Percentiles rank a stretch among this genome's conserved stretches.
Evolutionary conservation across 345 rosid species (phyloP).

Genomic region (Eucalyptus albens): DNA sequence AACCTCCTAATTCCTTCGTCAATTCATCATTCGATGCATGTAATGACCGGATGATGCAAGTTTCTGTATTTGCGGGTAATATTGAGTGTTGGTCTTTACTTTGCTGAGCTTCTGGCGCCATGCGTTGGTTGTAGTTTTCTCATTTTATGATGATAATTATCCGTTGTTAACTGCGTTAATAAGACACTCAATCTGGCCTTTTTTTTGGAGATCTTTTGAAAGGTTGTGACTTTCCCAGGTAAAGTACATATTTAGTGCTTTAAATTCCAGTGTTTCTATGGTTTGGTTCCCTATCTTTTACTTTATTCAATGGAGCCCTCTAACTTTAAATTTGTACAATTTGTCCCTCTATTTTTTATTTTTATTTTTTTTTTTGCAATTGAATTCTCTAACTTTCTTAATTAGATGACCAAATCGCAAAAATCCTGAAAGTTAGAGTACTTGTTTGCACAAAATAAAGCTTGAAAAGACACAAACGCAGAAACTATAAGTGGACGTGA

Average conservation of each 20-base stretch:
- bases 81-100: neutral
- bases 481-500: neutral
- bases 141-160: neutral
- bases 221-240: neutral
- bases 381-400: neutral
- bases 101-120: neutral
- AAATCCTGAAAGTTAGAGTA: neutral
- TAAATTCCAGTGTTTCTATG: neutral
- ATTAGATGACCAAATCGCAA: neutral
- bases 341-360: neutral
- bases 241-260: neutral
- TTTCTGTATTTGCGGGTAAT: neutral
- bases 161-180: neutral
- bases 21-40: neutral
- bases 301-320: neutral
- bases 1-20: neutral
- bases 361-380: neutral
- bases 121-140: neutral
- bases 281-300: neutral
- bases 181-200: neutral
- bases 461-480: neutral
- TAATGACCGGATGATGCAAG: neutral
- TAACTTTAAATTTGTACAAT: neutral
- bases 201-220: neutral
- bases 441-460: neutral